phyloP scores from a whole-genome alignment of 805 yeast genomes.

The Kodamaea sagamina region DNA sequence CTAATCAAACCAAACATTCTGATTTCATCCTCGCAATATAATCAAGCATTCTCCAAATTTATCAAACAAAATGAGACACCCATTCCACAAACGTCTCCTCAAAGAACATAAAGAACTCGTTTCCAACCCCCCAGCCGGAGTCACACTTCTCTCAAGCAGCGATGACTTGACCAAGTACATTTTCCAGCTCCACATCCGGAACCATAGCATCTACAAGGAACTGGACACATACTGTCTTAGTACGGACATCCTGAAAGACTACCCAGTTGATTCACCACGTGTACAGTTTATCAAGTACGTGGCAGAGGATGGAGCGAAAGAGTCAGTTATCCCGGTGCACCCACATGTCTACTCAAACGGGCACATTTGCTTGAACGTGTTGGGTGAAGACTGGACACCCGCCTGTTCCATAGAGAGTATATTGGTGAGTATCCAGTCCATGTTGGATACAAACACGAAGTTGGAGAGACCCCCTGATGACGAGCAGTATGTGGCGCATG shows the following conservation, averaged over 20 bases:
- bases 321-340: slow-evolving; percentile 55
- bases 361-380: slow-evolving; percentile 69
- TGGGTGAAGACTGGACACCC: slow-evolving; percentile 71
- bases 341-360: slow-evolving; percentile 79
- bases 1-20: too few relatives aligned
- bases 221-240: slow-evolving; percentile 41
- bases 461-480: slow-evolving; percentile 62
- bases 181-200: slow-evolving; percentile 21
- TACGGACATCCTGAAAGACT: slow-evolving; percentile 44
- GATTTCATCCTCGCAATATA: too few relatives aligned
- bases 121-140: slow-evolving; percentile 23
- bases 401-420: slow-evolving; percentile 53
- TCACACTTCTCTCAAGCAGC: slow-evolving; percentile 21
- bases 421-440: slow-evolving; percentile 61
- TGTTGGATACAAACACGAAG: slow-evolving; percentile 52
- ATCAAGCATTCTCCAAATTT: not conserved
- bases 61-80: slow-evolving; percentile 20
- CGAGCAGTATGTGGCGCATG: slow-evolving; percentile 46
- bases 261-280: slow-evolving; percentile 62
- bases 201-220: slow-evolving; percentile 17
- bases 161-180: slow-evolving; percentile 24
- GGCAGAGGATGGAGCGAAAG: slow-evolving; percentile 9
- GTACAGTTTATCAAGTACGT: slow-evolving; percentile 48
- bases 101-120: slow-evolving; percentile 28
- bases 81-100: slow-evolving; percentile 30